A percentile compares a stretch with the other conserved stretches of the same genome.
These are phyloP conservation scores for Austroboletus festivus DNA, from an alignment of 768 basidiomycete genomes.

Conservation along the genomic window DNA sequence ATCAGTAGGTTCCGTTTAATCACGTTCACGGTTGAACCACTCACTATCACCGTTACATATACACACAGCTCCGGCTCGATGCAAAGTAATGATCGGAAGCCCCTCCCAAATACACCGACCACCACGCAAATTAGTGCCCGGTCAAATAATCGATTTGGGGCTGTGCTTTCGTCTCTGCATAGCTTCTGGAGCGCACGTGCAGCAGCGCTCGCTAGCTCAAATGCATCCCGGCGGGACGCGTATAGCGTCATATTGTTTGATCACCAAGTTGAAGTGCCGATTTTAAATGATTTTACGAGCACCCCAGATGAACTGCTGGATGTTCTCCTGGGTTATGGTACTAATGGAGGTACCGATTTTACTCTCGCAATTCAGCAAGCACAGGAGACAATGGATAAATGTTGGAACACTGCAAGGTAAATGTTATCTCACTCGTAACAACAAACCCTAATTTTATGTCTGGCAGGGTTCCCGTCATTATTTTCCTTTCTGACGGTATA, in stretches of 20 bases:
- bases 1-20: slow-evolving; percentile 32
- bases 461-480: slow-evolving; percentile 28
- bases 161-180: slow-evolving; percentile 54
- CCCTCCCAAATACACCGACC: slow-evolving; percentile 43
- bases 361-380: slow-evolving; percentile 37
- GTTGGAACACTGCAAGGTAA: slow-evolving; percentile 53
- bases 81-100: slow-evolving; percentile 37
- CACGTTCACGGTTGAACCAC: slow-evolving; percentile 35
- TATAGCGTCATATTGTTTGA: slow-evolving; percentile 58
- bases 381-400: slow-evolving; percentile 37
- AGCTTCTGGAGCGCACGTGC: slow-evolving; percentile 56
- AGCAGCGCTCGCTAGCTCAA: slow-evolving; percentile 29
- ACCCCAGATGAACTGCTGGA: slow-evolving; percentile 44
- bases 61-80: slow-evolving; percentile 41
- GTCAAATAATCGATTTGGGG: slow-evolving; percentile 53
- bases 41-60: too few species aligned
- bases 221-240: slow-evolving; percentile 43
- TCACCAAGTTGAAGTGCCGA: slow-evolving; percentile 8
- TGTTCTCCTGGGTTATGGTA: slow-evolving; percentile 30
- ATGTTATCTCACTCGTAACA: neutral
- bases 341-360: slow-evolving; percentile 43
- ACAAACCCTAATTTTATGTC: too few species aligned
- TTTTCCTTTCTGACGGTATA: slow-evolving; percentile 50
- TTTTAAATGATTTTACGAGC: slow-evolving; percentile 47
- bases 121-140: slow-evolving; percentile 34